Evolutionary conservation across 768 basidiomycete genomes (phyloP).

Genomic region (Peribolospora baueri): DNA sequence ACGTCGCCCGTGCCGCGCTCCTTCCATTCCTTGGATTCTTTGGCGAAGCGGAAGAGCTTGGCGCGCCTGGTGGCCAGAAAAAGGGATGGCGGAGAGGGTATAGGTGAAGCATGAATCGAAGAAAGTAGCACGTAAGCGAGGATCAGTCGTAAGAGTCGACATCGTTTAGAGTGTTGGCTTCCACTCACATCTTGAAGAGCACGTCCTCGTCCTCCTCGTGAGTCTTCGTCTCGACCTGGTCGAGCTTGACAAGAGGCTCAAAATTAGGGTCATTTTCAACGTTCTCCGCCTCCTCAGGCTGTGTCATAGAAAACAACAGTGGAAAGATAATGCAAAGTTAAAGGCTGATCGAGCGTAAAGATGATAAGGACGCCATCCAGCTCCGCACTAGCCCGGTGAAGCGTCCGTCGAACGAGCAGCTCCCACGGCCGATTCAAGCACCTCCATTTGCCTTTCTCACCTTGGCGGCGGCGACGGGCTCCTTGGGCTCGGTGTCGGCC

Average conservation of each 20-base stretch:
- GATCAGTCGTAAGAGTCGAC: neutral
- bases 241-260: conserved; percentile 89
- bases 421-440: too few relatives aligned
- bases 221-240: conserved; percentile 83
- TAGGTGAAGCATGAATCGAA: neutral
- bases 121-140: neutral
- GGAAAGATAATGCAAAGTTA: too few relatives aligned
- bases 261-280: conserved; percentile 77
- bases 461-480: too few relatives aligned
- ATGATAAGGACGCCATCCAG: too few relatives aligned
- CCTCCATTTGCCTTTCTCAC: too few relatives aligned
- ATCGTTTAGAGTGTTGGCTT: neutral
- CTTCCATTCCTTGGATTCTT: conserved; percentile 68
- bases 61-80: conserved; percentile 42
- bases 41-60: conserved; percentile 88
- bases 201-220: conserved; percentile 80
- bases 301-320: too few relatives aligned
- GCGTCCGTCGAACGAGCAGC: too few relatives aligned
- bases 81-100: neutral
- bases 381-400: too few relatives aligned
- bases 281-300: conserved; percentile 18
- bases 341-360: too few relatives aligned
- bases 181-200: conserved; percentile 78
- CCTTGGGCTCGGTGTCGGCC: too few relatives aligned
- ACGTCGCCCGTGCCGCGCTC: conserved; percentile 92